A percentile compares a stretch with the other conserved stretches of the same genome.
Conservation (phyloP, 2,329 filamentous ascomycete genomes). For the Botrytis porri region DNA sequence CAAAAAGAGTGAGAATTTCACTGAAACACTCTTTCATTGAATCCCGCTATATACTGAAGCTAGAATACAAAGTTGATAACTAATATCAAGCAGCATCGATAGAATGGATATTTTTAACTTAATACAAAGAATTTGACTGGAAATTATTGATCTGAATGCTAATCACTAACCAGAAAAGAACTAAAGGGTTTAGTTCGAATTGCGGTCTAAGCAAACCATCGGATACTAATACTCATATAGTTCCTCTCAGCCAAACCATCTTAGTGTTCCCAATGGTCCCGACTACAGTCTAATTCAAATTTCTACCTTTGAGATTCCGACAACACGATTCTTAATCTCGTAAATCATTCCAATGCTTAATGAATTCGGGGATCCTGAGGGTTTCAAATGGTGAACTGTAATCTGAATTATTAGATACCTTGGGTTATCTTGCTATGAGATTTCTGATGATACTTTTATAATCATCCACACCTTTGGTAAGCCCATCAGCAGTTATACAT, state of each 20-base stretch:
- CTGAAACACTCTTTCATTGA: not conserved
- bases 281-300: not conserved
- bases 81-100: not conserved
- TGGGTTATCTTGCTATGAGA: not conserved
- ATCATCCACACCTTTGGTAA: slow-evolving; percentile 72
- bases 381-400: not conserved
- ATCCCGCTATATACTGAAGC: not conserved
- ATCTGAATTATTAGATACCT: not conserved
- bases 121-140: not conserved
- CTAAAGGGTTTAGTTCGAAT: not conserved
- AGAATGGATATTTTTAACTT: not conserved
- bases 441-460: slow-evolving; percentile 54
- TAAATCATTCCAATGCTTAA: not conserved
- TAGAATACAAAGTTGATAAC: not conserved
- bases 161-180: not conserved
- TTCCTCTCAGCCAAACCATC: not conserved
- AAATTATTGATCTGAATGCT: not conserved
- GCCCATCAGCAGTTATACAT: slow-evolving; percentile 67
- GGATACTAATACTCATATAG: not conserved
- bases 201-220: not conserved
- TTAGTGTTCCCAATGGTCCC: not conserved
- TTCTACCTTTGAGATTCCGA: not conserved
- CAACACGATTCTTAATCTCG: not conserved
- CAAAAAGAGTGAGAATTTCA: not conserved
- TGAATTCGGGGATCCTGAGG: not conserved